Base-by-base conservation (phyloP, 2,329 filamentous ascomycete species). In the Diaporthe humulicola region DNA sequence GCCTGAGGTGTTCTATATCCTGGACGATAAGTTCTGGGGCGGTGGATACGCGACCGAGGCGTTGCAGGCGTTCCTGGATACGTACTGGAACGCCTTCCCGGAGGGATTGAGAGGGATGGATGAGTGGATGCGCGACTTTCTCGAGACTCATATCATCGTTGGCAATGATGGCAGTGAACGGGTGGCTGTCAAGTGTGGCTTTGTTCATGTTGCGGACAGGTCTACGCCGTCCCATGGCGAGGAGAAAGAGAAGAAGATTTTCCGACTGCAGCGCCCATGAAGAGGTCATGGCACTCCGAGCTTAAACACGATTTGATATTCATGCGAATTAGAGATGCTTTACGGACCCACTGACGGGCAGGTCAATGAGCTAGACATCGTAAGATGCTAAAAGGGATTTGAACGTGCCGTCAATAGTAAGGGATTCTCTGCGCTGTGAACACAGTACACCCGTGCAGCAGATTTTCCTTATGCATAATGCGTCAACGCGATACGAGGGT, bases 181-280 rank as follows among this genome's bases (percentile, higher is more conserved):
- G 4, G 70, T 71, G 12, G 70, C 70, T 71, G 58, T 22, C 1
- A 71, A 71, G 36, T 71, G 70, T 54, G 70, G 70, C 42, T 71
- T 71, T 30, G 42, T 71, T 1, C 70, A 71, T 61, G 56, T 71
- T 28, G 48, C 42, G 3, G 45, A 71, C 40, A 60, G 70, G 19
- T 71, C 48, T 17, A 54, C 70, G 12, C 40, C 42, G n/a, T 61
- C 70, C 2, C 70, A 71, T 19, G 70, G 70, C 3, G 52, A 40
- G 19, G 54, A 71, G n/a, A 30, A 40, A 17, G 56, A 60, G 30
- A 58, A 71, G n/a, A 71, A 71, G 25, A 54, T 71, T 6, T 71
- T 61, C 6, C 56, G 56, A 5, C 42, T 71, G n/a, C 57, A 61
- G n/a, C 70, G 70, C 17, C 70, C 70, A 17, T 61, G 30, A 67